Percentiles rank a stretch among this genome's conserved stretches.
Evolutionary conservation across 257 asterid genomes (phyloP).

Genomic region (Scutellaria baicalensis): DNA sequence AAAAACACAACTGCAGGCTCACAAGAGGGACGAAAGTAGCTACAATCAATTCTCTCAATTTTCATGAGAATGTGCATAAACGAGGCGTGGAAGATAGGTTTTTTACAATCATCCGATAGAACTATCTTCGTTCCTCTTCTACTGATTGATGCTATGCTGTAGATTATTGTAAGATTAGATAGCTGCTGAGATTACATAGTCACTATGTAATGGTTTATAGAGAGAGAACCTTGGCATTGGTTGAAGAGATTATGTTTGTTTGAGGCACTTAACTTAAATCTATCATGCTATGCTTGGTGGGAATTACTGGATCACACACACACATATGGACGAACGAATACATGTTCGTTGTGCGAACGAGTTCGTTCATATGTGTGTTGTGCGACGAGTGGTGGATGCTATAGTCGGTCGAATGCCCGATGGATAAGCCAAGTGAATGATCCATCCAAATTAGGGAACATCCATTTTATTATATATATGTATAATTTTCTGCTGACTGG

Average conservation of each 20-base stretch:
- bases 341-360: too few species aligned
- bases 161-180: not conserved
- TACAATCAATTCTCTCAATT: not conserved
- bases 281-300: not conserved
- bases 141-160: not conserved
- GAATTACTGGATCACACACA: not conserved
- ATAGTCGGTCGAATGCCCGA: too few species aligned
- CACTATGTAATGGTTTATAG: not conserved
- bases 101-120: not conserved
- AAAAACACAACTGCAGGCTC: constrained; percentile 44
- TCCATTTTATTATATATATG: too few species aligned
- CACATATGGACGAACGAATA: too few species aligned
- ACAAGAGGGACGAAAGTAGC: constrained; percentile 33
- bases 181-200: not conserved
- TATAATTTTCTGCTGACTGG: too few species aligned
- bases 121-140: not conserved
- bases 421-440: too few species aligned
- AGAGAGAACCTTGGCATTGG: not conserved
- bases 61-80: not conserved
- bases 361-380: too few species aligned
- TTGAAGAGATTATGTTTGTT: not conserved
- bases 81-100: not conserved
- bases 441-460: too few species aligned
- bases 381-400: too few species aligned
- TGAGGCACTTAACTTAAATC: not conserved